These are phyloP conservation scores for Coprinellus micaceus DNA, from an alignment of 768 basidiomycete species.

Conservation along the genomic window DNA sequence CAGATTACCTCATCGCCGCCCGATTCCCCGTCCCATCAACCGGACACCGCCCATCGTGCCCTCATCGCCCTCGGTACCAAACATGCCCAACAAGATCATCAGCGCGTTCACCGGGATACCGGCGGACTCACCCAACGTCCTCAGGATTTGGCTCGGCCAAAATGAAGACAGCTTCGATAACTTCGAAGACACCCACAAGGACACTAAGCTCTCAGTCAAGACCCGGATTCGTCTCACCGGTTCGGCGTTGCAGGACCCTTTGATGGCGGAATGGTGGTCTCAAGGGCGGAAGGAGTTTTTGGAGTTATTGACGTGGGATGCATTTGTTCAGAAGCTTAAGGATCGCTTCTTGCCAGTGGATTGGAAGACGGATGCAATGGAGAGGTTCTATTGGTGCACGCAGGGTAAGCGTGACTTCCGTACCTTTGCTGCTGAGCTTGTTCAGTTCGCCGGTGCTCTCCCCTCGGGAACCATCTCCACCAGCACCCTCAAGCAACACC, in stretches of 20 bases:
- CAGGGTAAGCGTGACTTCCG: constrained; percentile 1
- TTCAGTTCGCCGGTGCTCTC: not conserved
- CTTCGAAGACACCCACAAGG: not conserved
- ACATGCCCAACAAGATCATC: not conserved
- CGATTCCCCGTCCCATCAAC: not conserved
- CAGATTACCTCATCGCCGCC: not conserved
- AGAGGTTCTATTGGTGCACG: not conserved
- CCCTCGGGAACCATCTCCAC: not conserved
- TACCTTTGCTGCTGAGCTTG: not conserved
- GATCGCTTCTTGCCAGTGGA: not conserved
- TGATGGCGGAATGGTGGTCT: not conserved
- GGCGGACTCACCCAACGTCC: not conserved
- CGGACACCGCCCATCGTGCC: no score
- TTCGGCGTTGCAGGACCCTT: not conserved
- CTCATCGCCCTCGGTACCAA: no score
- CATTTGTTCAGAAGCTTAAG: not conserved
- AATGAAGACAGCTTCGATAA: not conserved
- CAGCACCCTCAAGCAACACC: not conserved
- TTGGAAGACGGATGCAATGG: not conserved
- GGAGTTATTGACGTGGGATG: not conserved
- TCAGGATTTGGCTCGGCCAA: not conserved
- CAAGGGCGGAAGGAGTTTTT: not conserved
- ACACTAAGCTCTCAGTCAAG: not conserved
- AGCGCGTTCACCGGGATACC: not conserved
- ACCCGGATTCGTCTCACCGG: not conserved